Conservation (phyloP, 2,329 filamentous ascomycete genomes). For the Penicillium sp. region DNA sequence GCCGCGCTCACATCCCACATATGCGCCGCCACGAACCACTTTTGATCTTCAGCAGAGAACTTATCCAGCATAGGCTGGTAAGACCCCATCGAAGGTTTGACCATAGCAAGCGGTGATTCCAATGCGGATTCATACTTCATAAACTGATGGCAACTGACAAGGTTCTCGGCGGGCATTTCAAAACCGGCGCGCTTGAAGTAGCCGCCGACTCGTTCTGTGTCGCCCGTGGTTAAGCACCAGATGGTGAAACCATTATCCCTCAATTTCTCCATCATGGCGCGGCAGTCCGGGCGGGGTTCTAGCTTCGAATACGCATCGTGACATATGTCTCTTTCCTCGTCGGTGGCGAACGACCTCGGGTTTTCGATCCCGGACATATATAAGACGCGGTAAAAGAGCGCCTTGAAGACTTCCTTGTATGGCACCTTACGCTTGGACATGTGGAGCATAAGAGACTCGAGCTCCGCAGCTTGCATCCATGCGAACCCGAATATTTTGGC, state of each 20-base stretch:
- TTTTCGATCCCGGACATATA: slow-evolving; percentile 41
- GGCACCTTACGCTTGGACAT: slow-evolving; percentile 42
- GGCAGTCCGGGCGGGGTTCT: slow-evolving; percentile 35
- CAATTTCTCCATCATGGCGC: slow-evolving; percentile 43
- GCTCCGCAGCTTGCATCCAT: slow-evolving; percentile 47
- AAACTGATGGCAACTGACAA: slow-evolving; percentile 46
- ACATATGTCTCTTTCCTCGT: slow-evolving; percentile 41
- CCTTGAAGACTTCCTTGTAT: slow-evolving; percentile 42
- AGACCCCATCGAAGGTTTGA: slow-evolving; percentile 51
- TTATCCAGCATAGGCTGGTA: slow-evolving; percentile 48
- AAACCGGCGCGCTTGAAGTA: slow-evolving; percentile 53
- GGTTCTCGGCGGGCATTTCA: slow-evolving; percentile 51
- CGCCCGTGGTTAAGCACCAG: slow-evolving; percentile 56
- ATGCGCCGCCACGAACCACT: slow-evolving; percentile 60
- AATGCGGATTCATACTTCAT: neutral
- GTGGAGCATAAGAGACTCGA: slow-evolving; percentile 48
- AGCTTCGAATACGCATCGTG: slow-evolving; percentile 37
- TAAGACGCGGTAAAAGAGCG: slow-evolving; percentile 46
- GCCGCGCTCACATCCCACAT: slow-evolving; percentile 60
- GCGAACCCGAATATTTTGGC: slow-evolving; percentile 43
- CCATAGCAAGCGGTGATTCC: slow-evolving; percentile 45
- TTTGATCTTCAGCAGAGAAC: slow-evolving; percentile 40
- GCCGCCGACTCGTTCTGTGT: slow-evolving; percentile 49
- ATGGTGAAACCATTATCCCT: slow-evolving; percentile 50
- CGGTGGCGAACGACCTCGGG: slow-evolving; percentile 39